These are phyloP conservation scores for Alternaria gaisen DNA, from an alignment of 2,329 filamentous ascomycete genomes.

Conservation along the genomic window DNA sequence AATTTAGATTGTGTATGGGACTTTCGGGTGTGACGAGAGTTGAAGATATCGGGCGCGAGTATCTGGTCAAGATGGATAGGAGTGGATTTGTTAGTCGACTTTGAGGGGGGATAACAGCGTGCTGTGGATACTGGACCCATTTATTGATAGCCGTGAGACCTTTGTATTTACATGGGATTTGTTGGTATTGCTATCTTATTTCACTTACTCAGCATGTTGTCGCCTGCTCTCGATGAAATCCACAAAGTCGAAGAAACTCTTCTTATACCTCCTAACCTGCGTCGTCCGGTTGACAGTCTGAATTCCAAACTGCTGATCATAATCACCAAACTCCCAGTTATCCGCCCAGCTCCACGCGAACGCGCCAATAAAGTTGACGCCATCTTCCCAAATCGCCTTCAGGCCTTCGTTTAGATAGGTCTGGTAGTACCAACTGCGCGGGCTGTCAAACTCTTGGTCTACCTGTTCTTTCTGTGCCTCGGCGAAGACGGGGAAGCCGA, in stretches of 20 bases:
- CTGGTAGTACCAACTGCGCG: slow-evolving; percentile 64
- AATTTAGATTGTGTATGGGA: slow-evolving; percentile 37
- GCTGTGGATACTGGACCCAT: not conserved
- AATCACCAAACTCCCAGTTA: slow-evolving; percentile 66
- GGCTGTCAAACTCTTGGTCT: slow-evolving; percentile 64
- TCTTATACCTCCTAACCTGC: slow-evolving; percentile 62
- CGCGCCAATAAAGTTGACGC: slow-evolving; percentile 63
- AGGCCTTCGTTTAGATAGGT: slow-evolving; percentile 64
- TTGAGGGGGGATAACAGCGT: slow-evolving; percentile 48
- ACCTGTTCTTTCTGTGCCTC: slow-evolving; percentile 56
- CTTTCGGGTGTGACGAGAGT: slow-evolving; percentile 33
- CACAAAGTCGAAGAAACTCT: slow-evolving; percentile 67
- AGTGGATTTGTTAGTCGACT: slow-evolving; percentile 31
- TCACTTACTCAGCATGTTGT: not conserved
- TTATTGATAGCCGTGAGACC: not conserved
- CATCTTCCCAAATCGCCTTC: slow-evolving; percentile 65
- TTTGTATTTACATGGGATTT: not conserved
- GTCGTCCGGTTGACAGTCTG: slow-evolving; percentile 65
- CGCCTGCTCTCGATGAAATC: slow-evolving; percentile 57
- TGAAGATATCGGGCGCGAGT: slow-evolving; percentile 33
- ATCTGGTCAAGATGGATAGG: slow-evolving; percentile 34
- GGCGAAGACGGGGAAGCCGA: slow-evolving; percentile 64
- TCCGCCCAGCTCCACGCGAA: slow-evolving; percentile 63
- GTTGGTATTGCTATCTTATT: not conserved
- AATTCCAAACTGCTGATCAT: slow-evolving; percentile 62